Evolutionary conservation across 805 yeast genomes (phyloP).

Genomic region (Scheffersomyces stipitis): DNA sequence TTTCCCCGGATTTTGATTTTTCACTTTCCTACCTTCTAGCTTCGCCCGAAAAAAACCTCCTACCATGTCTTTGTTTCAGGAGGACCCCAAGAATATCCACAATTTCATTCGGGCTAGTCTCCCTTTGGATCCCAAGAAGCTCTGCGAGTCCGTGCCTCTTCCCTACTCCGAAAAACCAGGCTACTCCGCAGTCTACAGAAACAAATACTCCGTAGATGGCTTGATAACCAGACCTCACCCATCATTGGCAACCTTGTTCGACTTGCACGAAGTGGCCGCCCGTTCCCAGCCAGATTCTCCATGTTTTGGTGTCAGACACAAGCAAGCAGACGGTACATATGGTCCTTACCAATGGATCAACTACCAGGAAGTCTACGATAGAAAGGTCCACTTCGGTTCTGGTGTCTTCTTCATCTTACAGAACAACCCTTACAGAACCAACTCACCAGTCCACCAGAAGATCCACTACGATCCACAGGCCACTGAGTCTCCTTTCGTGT

Average conservation of each 20-base stretch:
- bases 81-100: slow-evolving; percentile 12
- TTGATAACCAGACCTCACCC: slow-evolving; percentile 43
- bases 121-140: slow-evolving; percentile 10
- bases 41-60: too few relatives aligned
- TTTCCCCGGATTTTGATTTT: too few relatives aligned
- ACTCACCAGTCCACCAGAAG: slow-evolving; percentile 22
- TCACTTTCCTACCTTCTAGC: too few relatives aligned
- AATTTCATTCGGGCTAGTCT: slow-evolving; percentile 6
- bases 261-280: slow-evolving; percentile 44
- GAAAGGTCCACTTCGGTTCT: slow-evolving; percentile 36
- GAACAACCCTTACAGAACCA: slow-evolving; percentile 32
- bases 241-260: slow-evolving; percentile 43
- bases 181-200: slow-evolving; percentile 54
- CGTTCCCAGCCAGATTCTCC: slow-evolving; percentile 33
- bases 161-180: slow-evolving; percentile 44
- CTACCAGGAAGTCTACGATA: slow-evolving; percentile 28
- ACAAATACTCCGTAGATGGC: slow-evolving; percentile 16
- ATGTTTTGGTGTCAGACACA: slow-evolving; percentile 48
- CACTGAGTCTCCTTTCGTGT: slow-evolving; percentile 42
- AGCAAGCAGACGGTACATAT: slow-evolving; percentile 22
- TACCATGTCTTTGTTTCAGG: slow-evolving; percentile 17
- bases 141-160: slow-evolving; percentile 22
- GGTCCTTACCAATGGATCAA: slow-evolving; percentile 31
- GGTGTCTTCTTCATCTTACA: slow-evolving; percentile 35
- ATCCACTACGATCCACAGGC: slow-evolving; percentile 16